Conservation (phyloP, 2,329 filamentous ascomycete genomes). For the Fusarium sp. region DNA sequence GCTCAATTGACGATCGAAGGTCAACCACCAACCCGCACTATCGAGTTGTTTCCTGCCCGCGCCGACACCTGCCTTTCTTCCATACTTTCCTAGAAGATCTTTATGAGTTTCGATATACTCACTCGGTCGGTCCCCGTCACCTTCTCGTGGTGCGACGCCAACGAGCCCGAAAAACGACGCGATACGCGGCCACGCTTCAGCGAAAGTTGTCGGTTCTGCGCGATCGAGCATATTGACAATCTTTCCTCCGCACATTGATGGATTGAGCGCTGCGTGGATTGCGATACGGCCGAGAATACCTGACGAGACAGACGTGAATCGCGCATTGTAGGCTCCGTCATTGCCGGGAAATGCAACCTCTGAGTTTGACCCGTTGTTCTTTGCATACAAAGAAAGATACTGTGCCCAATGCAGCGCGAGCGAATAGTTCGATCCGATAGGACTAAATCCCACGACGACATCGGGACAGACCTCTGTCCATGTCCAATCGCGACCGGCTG, state of each 20-base stretch:
- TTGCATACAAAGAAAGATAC: conserved; percentile 52
- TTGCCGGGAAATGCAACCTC: conserved; percentile 49
- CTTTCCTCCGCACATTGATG: conserved; percentile 43
- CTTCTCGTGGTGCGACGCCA: not conserved
- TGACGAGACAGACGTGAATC: conserved; percentile 50
- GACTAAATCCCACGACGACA: conserved; percentile 53
- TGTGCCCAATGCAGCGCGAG: conserved; percentile 55
- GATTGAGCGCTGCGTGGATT: conserved; percentile 48
- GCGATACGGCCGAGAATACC: conserved; percentile 46
- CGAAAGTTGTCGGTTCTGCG: conserved; percentile 42
- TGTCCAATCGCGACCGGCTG: conserved; percentile 48
- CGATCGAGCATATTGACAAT: conserved; percentile 51
- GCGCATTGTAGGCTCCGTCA: conserved; percentile 37
- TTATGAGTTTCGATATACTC: not conserved
- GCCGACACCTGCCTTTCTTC: conserved; percentile 49
- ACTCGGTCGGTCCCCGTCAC: not conserved
- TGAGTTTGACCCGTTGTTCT: conserved; percentile 41
- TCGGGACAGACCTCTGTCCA: conserved; percentile 56
- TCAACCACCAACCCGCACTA: conserved; percentile 58
- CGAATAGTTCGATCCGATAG: conserved; percentile 52
- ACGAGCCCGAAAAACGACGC: conserved; percentile 7
- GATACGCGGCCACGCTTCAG: conserved; percentile 7
- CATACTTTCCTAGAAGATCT: conserved; percentile 22
- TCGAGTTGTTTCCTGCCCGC: conserved; percentile 54
- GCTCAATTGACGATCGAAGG: conserved; percentile 60